These are phyloP conservation scores for Leccinum angustisporum DNA, from an alignment of 1,284 basidiomycete species.

Conservation along the genomic window DNA sequence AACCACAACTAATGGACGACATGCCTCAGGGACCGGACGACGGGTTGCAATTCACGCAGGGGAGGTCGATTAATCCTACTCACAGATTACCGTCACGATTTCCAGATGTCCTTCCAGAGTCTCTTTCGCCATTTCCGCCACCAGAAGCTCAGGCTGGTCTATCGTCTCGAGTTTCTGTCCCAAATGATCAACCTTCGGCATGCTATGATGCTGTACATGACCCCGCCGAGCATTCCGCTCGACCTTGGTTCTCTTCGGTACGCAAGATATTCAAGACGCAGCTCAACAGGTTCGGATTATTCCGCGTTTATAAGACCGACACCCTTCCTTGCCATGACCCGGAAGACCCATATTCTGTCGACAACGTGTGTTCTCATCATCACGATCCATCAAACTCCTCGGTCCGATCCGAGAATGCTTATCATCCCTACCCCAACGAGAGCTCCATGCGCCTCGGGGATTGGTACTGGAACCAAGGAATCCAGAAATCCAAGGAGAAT, in stretches of 20 bases:
- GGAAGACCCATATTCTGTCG: background rate
- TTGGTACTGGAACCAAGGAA: too few relatives aligned
- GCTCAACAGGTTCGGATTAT: constrained; percentile 5
- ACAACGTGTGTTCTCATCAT: background rate
- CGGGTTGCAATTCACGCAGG: background rate
- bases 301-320: background rate
- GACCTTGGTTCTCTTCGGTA: background rate
- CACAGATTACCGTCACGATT: background rate
- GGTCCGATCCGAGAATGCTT: background rate
- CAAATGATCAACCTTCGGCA: background rate
- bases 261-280: background rate
- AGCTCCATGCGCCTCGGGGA: too few relatives aligned
- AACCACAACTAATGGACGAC: background rate
- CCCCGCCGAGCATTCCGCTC: background rate
- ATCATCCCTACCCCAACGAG: too few relatives aligned
- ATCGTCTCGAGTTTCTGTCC: background rate
- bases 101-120: background rate
- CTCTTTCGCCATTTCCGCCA: background rate
- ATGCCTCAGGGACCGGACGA: background rate
- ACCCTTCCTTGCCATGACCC: constrained; percentile 1
- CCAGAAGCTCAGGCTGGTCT: background rate
- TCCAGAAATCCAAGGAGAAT: too few relatives aligned
- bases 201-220: background rate
- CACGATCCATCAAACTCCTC: background rate
- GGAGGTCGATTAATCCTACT: background rate